Base-by-base conservation (phyloP, 805 yeast species). In the Cyberlindnera euphorbiae region DNA sequence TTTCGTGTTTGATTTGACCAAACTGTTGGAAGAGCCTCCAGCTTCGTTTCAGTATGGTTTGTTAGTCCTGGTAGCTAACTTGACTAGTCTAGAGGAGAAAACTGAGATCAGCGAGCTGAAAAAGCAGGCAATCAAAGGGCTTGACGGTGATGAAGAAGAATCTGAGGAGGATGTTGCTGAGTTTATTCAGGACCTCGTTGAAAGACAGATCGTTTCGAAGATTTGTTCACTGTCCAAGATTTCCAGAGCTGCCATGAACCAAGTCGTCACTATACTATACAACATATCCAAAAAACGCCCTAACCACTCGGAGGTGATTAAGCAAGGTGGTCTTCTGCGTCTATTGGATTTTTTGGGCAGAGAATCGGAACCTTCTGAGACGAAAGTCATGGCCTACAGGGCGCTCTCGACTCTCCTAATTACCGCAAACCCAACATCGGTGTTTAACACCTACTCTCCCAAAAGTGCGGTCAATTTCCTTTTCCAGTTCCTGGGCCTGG, bases 261-360 rank as follows among this genome's bases (percentile, higher is more conserved):
- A 62, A 36, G 41, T 51, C 2, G 44, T 63, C 13, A 53, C 56
- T 13, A 44, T 63, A 6, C 38, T 62, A 6, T 55, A 56, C 42
- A 64, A 62, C 35, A 23, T 57, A 3, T 48, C 62, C 3, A 48
- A 56, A 26, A 39, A 47, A 3, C 50, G 42, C 13, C 31, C n/a
- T 14, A 25, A 42, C 45, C 42, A 38, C 44, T 6, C 66, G 52
- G 38, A 54, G 67, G 17, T 69, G 64, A 21, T 61, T 55, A 38
- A 46, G 28, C 79, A 75, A 49, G 81, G 80, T 3, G 67, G 68
- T 1, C 50, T 69, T 5, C 60, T 63, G 13, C 41, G 68, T 1
- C 31, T 69, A 1, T 28, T 75, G 28, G 45, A 39, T n/a, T 37
- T 36, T 14, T 24, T 51, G 3, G 44, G 34, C 8, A 36, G 42